Percentiles rank a stretch among this genome's conserved stretches.
phyloP scores from a whole-genome alignment of 2,329 filamentous ascomycete species.

The Neurospora crassa region DNA sequence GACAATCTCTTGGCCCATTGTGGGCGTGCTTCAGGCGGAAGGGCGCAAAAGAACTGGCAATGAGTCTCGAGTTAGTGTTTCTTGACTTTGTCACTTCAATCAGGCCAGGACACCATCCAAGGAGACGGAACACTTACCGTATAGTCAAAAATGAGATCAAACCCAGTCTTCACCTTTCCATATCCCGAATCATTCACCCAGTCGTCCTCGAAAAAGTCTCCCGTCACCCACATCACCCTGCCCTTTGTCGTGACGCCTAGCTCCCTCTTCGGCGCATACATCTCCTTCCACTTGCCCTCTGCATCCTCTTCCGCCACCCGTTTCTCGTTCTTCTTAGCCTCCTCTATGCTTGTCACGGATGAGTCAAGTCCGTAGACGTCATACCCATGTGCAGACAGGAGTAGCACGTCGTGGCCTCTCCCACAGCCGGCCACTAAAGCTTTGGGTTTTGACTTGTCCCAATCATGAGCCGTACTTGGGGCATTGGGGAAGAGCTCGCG shows the following conservation, averaged over 20 bases:
- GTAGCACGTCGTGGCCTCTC: conserved; percentile 68
- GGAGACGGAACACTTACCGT: conserved; percentile 34
- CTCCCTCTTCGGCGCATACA: neutral
- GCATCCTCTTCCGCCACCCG: neutral
- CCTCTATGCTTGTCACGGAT: conserved; percentile 59
- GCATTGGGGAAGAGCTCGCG: conserved; percentile 31
- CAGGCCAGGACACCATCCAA: neutral
- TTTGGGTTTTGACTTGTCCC: neutral
- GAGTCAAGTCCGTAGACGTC: conserved; percentile 28
- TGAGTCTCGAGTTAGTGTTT: neutral
- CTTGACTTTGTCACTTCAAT: neutral
- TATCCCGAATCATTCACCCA: conserved; percentile 34
- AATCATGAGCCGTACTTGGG: conserved; percentile 1
- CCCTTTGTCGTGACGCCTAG: conserved; percentile 29
- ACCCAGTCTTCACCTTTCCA: conserved; percentile 30
- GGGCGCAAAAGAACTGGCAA: conserved; percentile 50
- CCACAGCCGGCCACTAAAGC: conserved; percentile 76
- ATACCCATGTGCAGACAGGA: conserved; percentile 35
- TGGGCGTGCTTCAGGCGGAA: conserved; percentile 42
- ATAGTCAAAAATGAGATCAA: conserved; percentile 59
- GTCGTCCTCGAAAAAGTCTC: conserved; percentile 57
- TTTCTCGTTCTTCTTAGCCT: neutral
- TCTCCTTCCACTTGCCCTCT: conserved; percentile 22
- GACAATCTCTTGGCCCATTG: conserved; percentile 44
- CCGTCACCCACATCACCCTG: conserved; percentile 43